Evolutionary conservation across 2,329 filamentous ascomycete genomes (phyloP).

Genomic region (Cladosporium halotolerans): DNA sequence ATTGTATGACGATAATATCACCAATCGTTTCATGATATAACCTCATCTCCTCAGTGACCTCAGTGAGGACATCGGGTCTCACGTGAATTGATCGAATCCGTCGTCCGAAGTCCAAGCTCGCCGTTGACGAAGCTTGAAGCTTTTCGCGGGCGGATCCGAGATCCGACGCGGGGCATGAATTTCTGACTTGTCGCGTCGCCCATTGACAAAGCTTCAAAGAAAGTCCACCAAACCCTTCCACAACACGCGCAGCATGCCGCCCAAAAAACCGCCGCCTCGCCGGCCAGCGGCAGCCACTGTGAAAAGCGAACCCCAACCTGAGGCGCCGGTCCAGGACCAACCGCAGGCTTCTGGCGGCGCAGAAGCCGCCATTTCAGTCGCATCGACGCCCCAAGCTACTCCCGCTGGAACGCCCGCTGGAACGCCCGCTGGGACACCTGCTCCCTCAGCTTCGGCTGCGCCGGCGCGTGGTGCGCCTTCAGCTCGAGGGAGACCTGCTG

Average conservation of each 20-base stretch:
- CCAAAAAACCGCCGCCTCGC: background rate
- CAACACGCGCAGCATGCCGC: background rate
- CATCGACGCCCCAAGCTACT: slow-evolving; percentile 5
- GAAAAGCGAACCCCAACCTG: background rate
- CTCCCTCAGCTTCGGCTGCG: background rate
- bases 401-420: slow-evolving; percentile 8
- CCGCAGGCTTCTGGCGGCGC: slow-evolving; percentile 3
- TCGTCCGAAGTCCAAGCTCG: too few species aligned
- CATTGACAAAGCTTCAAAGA: too few species aligned
- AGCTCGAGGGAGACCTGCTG: slow-evolving; percentile 14
- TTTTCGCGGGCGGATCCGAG: too few species aligned
- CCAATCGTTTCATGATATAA: too few species aligned
- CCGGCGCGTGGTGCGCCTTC: background rate
- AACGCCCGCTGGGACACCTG: slow-evolving; percentile 1
- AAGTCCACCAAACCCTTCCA: background rate
- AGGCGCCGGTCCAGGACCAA: background rate
- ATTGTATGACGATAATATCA: too few species aligned
- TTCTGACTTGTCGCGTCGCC: too few species aligned
- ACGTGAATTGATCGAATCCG: too few species aligned
- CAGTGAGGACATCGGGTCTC: too few species aligned
- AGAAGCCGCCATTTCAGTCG: slow-evolving; percentile 4
- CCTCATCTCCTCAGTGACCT: too few species aligned
- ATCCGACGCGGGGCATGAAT: too few species aligned
- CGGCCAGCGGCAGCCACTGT: slow-evolving; percentile 1
- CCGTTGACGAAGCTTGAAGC: too few species aligned